Conservation (phyloP, 306 rosid genomes). For the Rosa persica region DNA sequence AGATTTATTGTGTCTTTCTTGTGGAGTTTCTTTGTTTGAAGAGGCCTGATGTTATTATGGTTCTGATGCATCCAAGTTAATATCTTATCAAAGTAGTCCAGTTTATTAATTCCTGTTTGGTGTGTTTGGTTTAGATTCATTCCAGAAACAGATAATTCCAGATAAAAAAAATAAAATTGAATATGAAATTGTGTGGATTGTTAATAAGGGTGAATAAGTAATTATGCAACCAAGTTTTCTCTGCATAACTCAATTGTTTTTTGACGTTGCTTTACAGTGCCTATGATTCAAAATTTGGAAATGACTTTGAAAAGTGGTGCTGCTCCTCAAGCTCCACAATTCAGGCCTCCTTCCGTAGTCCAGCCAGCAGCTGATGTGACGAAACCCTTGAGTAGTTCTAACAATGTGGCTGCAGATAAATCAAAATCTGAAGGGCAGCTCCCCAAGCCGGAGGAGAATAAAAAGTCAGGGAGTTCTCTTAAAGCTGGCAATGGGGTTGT, state of each 20-base stretch:
- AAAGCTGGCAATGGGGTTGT: conserved; percentile 34
- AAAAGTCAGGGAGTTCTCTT: conserved; percentile 26
- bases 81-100: background rate
- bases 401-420: conserved; percentile 2
- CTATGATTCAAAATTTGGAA: conserved; percentile 91
- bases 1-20: background rate
- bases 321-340: conserved; percentile 82
- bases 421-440: conserved; percentile 20
- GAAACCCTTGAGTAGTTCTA: conserved; percentile 24
- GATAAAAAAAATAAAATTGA: background rate
- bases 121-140: background rate
- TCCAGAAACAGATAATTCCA: background rate
- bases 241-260: background rate
- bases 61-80: background rate
- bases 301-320: conserved; percentile 71
- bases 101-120: background rate
- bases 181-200: background rate
- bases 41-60: background rate
- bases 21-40: background rate
- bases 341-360: conserved; percentile 40
- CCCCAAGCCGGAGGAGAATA: conserved; percentile 24
- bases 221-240: background rate
- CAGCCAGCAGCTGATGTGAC: conserved; percentile 15
- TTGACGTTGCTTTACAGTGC: conserved; percentile 57
- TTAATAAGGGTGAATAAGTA: background rate